phyloP scores from a whole-genome alignment of 75 land plant species.

The Selaginella tamariscina region DNA sequence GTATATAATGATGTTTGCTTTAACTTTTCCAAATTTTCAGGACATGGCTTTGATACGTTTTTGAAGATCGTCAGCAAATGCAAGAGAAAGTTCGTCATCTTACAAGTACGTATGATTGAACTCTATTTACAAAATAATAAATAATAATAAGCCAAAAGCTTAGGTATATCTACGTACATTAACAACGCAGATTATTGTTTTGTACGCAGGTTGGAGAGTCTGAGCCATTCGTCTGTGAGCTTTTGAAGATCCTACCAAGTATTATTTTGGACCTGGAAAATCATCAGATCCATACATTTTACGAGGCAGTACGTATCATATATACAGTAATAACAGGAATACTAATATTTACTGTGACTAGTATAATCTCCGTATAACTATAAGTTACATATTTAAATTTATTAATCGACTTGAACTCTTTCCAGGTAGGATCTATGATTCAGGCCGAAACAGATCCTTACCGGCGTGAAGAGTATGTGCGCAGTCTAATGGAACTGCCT shows the following conservation, averaged over 20 bases:
- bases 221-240: constrained; percentile 94
- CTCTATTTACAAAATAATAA: too few species aligned
- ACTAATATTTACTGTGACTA: not conserved
- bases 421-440: constrained; percentile 93
- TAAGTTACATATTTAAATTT: not conserved
- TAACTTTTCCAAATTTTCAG: constrained; percentile 28
- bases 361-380: not conserved
- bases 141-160: too few species aligned
- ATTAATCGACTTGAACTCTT: not conserved
- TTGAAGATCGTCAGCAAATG: constrained; percentile 98
- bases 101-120: constrained; percentile 66
- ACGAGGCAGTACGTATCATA: constrained; percentile 71
- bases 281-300: constrained; percentile 94
- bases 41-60: constrained; percentile 99
- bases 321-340: not conserved
- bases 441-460: constrained; percentile 89
- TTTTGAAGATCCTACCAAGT: constrained; percentile 55
- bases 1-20: not conserved
- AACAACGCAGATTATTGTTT: not conserved
- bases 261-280: constrained; percentile 88
- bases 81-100: constrained; percentile 89
- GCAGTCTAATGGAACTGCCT: constrained; percentile 88
- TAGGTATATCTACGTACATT: not conserved
- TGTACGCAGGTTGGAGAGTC: constrained; percentile 73
- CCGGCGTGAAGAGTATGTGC: constrained; percentile 90